Evolutionary conservation across 2,329 filamentous ascomycete genomes (phyloP).

Genomic region (Curvularia hawaiiensis): DNA sequence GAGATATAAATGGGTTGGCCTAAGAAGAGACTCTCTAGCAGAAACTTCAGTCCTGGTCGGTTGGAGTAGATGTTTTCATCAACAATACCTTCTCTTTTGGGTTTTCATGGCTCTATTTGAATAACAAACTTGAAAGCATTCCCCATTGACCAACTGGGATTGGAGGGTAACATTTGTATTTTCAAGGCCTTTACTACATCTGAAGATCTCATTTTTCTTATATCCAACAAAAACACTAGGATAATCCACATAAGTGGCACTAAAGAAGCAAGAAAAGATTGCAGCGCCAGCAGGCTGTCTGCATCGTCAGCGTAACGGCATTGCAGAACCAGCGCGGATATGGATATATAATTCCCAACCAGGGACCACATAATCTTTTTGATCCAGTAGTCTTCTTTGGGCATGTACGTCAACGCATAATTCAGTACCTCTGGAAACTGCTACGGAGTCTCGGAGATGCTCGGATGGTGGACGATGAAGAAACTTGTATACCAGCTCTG

Average conservation of each 20-base stretch:
- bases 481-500: neutral
- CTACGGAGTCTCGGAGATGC: neutral
- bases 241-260: neutral
- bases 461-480: neutral
- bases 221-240: too few species aligned
- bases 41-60: neutral
- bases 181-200: neutral
- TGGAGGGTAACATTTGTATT: neutral
- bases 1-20: neutral
- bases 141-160: neutral
- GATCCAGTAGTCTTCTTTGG: neutral
- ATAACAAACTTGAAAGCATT: neutral
- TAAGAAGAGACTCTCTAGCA: neutral
- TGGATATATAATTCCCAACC: neutral
- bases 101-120: neutral
- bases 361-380: neutral
- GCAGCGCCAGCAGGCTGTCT: neutral
- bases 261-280: neutral
- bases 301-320: neutral
- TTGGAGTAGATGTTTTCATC: neutral
- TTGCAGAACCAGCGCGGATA: neutral
- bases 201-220: neutral
- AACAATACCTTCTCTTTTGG: neutral
- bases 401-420: neutral
- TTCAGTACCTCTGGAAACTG: neutral